Conservation (phyloP, 306 rosid species). For the Fagus sylvatica region DNA sequence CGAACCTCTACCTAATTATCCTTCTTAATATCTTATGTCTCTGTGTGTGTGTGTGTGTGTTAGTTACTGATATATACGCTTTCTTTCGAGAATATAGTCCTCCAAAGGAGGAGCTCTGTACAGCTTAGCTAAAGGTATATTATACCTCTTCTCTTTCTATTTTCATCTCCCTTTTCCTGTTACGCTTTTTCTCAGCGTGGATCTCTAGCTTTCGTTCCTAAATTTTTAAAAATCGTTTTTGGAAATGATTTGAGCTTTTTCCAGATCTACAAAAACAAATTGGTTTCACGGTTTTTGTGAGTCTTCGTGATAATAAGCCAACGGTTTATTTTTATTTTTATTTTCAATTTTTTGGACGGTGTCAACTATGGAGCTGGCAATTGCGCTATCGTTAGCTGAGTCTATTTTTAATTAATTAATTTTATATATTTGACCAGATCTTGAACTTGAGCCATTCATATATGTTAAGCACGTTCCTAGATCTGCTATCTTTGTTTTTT, state of each 20-base stretch:
- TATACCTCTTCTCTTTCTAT: no score
- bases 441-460: slow-evolving; percentile 27
- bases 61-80: no score
- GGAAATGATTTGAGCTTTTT: not conserved
- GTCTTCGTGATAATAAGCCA: no score
- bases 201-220: not conserved
- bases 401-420: slow-evolving; percentile 12
- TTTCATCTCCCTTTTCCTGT: not conserved
- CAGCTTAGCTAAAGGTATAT: no score
- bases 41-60: not conserved
- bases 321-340: no score
- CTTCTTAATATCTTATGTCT: not conserved
- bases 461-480: slow-evolving; percentile 22
- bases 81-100: no score
- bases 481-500: slow-evolving; percentile 18
- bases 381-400: not conserved
- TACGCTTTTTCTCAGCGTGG: not conserved
- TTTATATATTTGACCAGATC: slow-evolving; percentile 45
- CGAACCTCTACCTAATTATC: not conserved
- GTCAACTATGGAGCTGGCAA: slow-evolving; percentile 25
- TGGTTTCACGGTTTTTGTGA: no score
- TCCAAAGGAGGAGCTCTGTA: no score
- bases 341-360: not conserved
- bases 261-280: not conserved
- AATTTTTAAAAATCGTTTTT: not conserved